These are phyloP conservation scores for Trichoderma semiorbis DNA, from an alignment of 2,329 filamentous ascomycete genomes.

Conservation along the genomic window DNA sequence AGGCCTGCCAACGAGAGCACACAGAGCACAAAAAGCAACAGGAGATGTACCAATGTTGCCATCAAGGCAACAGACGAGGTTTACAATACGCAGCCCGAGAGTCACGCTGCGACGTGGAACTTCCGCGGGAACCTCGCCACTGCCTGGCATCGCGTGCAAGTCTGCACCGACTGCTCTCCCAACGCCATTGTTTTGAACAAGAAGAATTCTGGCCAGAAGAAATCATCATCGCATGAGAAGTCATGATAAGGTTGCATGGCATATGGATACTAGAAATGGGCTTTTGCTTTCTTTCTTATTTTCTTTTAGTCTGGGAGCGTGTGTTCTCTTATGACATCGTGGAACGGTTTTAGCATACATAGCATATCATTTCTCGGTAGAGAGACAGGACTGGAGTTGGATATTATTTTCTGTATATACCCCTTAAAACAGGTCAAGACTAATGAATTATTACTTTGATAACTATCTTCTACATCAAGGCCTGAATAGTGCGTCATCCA, in stretches of 20 bases:
- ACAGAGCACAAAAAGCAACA: background rate
- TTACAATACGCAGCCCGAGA: conserved; percentile 65
- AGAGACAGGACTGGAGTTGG: background rate
- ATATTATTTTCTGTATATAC: background rate
- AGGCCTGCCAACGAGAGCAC: background rate
- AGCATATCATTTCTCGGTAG: background rate
- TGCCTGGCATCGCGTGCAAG: conserved; percentile 60
- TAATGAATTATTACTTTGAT: background rate
- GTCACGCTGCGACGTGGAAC: conserved; percentile 59
- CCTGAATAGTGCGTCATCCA: background rate
- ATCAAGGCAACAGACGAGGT: conserved; percentile 65
- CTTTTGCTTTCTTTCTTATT: background rate
- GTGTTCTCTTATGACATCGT: background rate
- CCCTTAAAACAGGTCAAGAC: background rate
- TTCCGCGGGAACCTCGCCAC: conserved; percentile 62
- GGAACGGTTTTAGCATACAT: background rate
- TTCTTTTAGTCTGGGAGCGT: background rate
- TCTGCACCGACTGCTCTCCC: conserved; percentile 34
- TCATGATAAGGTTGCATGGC: background rate
- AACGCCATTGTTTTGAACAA: conserved; percentile 1
- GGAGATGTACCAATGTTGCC: conserved; percentile 49
- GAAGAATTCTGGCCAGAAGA: background rate
- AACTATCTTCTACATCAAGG: background rate
- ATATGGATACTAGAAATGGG: background rate
- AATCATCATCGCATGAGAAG: background rate